Percentiles rank a stretch among this genome's conserved stretches.
These are phyloP conservation scores for Crithidia expoeki DNA, from an alignment of 208 protist species.

Conservation along the genomic window DNA sequence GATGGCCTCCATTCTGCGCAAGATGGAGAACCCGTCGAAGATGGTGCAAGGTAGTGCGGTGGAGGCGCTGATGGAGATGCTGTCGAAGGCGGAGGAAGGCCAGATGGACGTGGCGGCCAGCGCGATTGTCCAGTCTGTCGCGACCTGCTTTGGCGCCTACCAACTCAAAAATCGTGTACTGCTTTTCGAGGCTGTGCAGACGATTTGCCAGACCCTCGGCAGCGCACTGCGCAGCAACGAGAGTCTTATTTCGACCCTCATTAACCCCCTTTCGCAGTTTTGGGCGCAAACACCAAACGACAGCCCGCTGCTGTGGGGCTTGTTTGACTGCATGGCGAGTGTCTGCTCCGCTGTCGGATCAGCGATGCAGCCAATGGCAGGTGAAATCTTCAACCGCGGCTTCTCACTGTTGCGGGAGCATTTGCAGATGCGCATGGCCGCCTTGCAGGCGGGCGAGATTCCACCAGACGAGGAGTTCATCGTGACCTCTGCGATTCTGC, in stretches of 20 bases:
- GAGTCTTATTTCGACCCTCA: constrained; percentile 41
- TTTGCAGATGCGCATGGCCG: constrained; percentile 49
- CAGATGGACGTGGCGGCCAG: constrained; percentile 39
- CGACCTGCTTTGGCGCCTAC: constrained; percentile 71
- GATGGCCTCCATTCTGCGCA: constrained; percentile 51
- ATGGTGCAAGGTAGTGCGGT: constrained; percentile 77
- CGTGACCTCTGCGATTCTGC: constrained; percentile 70
- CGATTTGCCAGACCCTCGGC: constrained; percentile 56
- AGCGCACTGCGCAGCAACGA: constrained; percentile 51
- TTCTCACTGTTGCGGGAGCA: constrained; percentile 63
- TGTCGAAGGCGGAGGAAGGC: constrained; percentile 53
- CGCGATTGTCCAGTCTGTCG: constrained; percentile 52
- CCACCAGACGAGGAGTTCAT: constrained; percentile 76
- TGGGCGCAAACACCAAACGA: constrained; percentile 70
- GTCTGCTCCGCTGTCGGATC: constrained; percentile 69
- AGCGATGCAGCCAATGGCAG: constrained; percentile 70
- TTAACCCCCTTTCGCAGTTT: constrained; percentile 64
- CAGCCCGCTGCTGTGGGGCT: constrained; percentile 75
- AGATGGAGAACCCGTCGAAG: constrained; percentile 90
- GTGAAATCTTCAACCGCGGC: constrained; percentile 75
- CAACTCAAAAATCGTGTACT: constrained; percentile 90
- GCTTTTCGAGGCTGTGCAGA: constrained; percentile 77
- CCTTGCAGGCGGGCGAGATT: constrained; percentile 36
- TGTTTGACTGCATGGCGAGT: constrained; percentile 82
- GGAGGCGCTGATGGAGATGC: constrained; percentile 59